These are phyloP conservation scores for Penicilliopsis zonata DNA, from an alignment of 495 filamentous ascomycete genomes.

Conservation along the genomic window DNA sequence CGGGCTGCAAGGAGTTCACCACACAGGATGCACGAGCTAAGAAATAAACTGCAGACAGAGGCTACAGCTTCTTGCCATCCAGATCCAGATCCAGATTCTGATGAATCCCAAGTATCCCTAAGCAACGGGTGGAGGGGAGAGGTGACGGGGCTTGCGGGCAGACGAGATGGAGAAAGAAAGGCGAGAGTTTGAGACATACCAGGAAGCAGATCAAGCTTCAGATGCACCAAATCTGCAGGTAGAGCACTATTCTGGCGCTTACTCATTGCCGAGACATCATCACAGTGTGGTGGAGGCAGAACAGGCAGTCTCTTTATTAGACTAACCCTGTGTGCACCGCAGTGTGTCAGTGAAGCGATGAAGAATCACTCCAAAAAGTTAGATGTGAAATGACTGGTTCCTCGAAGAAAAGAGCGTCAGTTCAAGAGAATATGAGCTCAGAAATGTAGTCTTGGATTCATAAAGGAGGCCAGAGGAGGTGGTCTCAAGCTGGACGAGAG, in stretches of 20 bases:
- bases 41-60: background rate
- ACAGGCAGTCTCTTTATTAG: background rate
- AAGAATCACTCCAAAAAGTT: too few relatives aligned
- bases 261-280: conserved; percentile 20
- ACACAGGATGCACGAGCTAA: background rate
- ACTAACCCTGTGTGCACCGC: too few relatives aligned
- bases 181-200: conserved; percentile 9
- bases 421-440: too few relatives aligned
- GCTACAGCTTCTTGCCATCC: background rate
- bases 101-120: background rate
- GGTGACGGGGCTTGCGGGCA: conserved; percentile 1
- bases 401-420: too few relatives aligned
- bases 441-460: too few relatives aligned
- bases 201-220: conserved; percentile 12
- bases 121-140: background rate
- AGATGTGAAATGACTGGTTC: too few relatives aligned
- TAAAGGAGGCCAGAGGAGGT: too few relatives aligned
- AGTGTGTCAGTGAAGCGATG: too few relatives aligned
- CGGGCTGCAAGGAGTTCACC: background rate
- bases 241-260: conserved; percentile 13
- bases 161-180: conserved; percentile 3
- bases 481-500: too few relatives aligned
- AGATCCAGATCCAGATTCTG: background rate
- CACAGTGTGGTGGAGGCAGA: conserved; percentile 2
- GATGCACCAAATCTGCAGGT: conserved; percentile 17